phyloP scores from a whole-genome alignment of 208 protist genomes.

The Leishmania guyanensis region DNA sequence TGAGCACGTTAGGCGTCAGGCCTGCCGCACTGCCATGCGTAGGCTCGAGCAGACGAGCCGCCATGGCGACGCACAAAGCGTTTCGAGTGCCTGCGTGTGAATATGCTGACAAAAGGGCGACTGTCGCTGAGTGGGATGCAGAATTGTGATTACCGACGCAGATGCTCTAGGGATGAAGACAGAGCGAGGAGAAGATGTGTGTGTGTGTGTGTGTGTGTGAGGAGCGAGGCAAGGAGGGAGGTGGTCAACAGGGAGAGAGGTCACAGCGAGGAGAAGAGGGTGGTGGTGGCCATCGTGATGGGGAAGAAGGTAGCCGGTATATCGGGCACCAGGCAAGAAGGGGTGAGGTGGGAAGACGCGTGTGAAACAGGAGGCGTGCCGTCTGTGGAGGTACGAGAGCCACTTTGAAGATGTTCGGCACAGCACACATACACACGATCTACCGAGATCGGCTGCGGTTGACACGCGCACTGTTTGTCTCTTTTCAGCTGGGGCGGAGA shows the following conservation, averaged over 20 bases:
- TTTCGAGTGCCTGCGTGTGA: neutral
- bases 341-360: neutral
- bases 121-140: neutral
- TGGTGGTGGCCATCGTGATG: neutral
- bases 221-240: neutral
- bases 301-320: neutral
- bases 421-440: neutral
- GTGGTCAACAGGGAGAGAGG: neutral
- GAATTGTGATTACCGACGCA: too few species aligned
- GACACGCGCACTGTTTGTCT: too few species aligned
- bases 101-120: neutral
- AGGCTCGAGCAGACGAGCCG: conserved; percentile 31
- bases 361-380: neutral
- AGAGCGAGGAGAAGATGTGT: neutral
- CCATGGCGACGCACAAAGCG: neutral
- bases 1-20: conserved; percentile 53
- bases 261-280: neutral
- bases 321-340: neutral
- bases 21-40: conserved; percentile 14
- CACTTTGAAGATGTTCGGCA: neutral
- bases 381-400: neutral
- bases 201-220: neutral
- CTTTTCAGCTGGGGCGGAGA: too few species aligned
- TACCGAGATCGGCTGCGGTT: too few species aligned
- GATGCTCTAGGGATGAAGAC: neutral